Evolutionary conservation across 2,329 filamentous ascomycete species (phyloP).

Genomic region (Exophiala calicioides): DNA sequence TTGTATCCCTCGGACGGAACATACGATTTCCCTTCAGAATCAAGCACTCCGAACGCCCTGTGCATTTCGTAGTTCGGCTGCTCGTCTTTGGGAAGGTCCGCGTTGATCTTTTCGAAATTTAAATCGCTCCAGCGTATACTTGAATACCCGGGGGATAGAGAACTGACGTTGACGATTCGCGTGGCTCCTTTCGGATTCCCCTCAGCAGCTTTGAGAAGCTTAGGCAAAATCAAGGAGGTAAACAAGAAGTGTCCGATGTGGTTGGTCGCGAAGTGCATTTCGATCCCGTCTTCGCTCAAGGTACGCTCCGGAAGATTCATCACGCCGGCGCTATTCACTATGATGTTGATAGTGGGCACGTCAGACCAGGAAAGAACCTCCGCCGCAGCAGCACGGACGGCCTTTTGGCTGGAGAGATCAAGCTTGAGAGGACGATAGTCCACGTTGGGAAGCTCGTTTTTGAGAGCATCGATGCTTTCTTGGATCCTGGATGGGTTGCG

Average conservation of each 20-base stretch:
- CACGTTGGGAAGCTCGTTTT: slow-evolving; percentile 23
- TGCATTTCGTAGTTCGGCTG: slow-evolving; percentile 8
- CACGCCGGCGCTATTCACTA: slow-evolving; percentile 48
- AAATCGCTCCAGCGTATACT: slow-evolving; percentile 38
- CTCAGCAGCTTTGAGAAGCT: slow-evolving; percentile 34
- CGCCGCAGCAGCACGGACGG: slow-evolving; percentile 36
- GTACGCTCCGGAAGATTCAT: slow-evolving; percentile 36
- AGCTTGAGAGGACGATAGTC: slow-evolving; percentile 35
- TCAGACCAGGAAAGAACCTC: slow-evolving; percentile 32
- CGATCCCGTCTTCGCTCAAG: slow-evolving; percentile 36
- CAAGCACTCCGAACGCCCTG: neutral
- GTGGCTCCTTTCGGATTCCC: slow-evolving; percentile 4
- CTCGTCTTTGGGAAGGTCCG: slow-evolving; percentile 22
- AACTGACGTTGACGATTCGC: slow-evolving; percentile 34
- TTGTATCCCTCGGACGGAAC: slow-evolving; percentile 44
- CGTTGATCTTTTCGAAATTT: slow-evolving; percentile 34
- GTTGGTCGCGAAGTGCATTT: slow-evolving; percentile 43
- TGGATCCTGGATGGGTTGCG: slow-evolving; percentile 39
- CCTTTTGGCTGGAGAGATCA: slow-evolving; percentile 37
- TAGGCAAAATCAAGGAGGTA: slow-evolving; percentile 42
- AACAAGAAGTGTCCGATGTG: slow-evolving; percentile 41
- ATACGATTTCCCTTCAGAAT: slow-evolving; percentile 31
- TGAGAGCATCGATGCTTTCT: slow-evolving; percentile 33
- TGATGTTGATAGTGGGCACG: slow-evolving; percentile 39
- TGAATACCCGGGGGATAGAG: slow-evolving; percentile 31